Evolutionary conservation across 495 filamentous ascomycete species (phyloP).

Genomic region (Trypethelium eluteriae): DNA sequence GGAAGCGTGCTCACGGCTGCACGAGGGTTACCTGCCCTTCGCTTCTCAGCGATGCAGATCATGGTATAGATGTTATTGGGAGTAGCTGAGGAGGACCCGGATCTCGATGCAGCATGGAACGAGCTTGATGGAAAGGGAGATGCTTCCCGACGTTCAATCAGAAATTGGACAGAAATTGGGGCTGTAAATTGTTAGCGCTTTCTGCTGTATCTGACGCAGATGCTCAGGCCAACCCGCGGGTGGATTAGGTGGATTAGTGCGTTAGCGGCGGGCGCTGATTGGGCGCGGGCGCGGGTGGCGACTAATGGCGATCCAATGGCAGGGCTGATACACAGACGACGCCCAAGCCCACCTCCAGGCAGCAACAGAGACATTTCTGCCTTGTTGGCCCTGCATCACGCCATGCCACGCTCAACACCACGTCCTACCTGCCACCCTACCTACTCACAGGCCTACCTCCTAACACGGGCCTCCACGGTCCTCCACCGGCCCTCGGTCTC

Average conservation of each 20-base stretch:
- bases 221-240: not conserved
- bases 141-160: not conserved
- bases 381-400: not conserved
- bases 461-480: no score
- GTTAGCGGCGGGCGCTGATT: not conserved
- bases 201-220: not conserved
- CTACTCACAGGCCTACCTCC: no score
- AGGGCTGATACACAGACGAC: not conserved
- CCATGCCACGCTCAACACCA: not conserved
- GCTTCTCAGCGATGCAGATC: not conserved
- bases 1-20: not conserved
- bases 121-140: not conserved
- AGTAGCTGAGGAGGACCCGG: not conserved
- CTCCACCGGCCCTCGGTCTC: not conserved
- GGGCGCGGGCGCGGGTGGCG: not conserved
- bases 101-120: not conserved
- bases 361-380: constrained; percentile 3
- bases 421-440: no score
- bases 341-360: constrained; percentile 10
- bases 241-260: not conserved
- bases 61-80: not conserved
- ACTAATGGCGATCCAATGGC: not conserved
- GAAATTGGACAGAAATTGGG: not conserved
- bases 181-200: not conserved
- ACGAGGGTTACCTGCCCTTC: not conserved